Evolutionary conservation across 179 eudicot species (phyloP).

Genomic region (Spinacia oleracea): DNA sequence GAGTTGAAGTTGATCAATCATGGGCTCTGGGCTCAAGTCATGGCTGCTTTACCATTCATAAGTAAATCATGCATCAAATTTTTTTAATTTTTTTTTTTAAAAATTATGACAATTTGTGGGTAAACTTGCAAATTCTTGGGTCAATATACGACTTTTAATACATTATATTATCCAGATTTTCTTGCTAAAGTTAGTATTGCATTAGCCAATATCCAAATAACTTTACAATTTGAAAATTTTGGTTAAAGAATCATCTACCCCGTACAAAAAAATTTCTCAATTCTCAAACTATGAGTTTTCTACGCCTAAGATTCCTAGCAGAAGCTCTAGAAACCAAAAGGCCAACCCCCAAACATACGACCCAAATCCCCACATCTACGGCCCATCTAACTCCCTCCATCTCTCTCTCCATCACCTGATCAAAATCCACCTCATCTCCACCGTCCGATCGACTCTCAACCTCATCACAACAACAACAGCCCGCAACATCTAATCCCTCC

Average conservation of each 20-base stretch:
- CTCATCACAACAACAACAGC: slow-evolving; percentile 18
- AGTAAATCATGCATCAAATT: no score
- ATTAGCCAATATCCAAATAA: no score
- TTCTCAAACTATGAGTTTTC: not conserved
- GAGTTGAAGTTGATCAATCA: no score
- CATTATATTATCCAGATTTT: no score
- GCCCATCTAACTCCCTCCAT: slow-evolving; percentile 62
- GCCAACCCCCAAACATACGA: slow-evolving; percentile 59
- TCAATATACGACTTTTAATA: no score
- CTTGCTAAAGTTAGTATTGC: no score
- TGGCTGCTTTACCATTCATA: no score
- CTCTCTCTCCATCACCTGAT: slow-evolving; percentile 24
- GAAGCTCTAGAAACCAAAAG: slow-evolving; percentile 58
- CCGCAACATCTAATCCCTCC: slow-evolving; percentile 23
- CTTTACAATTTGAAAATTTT: no score
- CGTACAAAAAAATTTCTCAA: not conserved
- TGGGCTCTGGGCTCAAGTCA: no score
- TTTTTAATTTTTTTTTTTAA: no score
- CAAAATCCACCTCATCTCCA: slow-evolving; percentile 15
- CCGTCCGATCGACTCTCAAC: slow-evolving; percentile 19
- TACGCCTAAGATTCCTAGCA: slow-evolving; percentile 31
- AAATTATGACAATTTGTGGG: no score
- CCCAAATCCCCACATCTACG: slow-evolving; percentile 69
- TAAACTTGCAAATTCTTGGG: no score
- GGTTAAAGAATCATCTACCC: not conserved